A percentile compares a stretch with the other conserved stretches of the same genome.
These are phyloP conservation scores for Acacia crassicarpa DNA, from an alignment of 306 rosid genomes.

Conservation along the genomic window DNA sequence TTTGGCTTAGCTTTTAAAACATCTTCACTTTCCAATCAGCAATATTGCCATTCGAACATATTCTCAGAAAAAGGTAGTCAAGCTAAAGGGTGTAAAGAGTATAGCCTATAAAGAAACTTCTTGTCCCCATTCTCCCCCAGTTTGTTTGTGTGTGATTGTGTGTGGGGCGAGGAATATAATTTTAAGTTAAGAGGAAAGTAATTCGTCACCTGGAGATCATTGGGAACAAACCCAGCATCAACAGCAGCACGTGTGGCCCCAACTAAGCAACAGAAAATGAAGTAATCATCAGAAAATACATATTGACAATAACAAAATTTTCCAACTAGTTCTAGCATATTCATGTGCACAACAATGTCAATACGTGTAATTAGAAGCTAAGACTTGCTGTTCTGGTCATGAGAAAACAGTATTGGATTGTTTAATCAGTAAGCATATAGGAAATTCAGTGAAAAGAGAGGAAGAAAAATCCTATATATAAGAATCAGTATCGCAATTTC, in stretches of 20 bases:
- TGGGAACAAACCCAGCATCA: slow-evolving; percentile 93
- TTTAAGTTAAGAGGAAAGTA: slow-evolving; percentile 23
- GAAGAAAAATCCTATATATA: background rate
- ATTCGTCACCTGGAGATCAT: slow-evolving; percentile 82
- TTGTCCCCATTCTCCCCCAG: slow-evolving; percentile 1
- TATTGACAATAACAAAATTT: slow-evolving; percentile 1
- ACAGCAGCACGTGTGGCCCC: slow-evolving; percentile 99
- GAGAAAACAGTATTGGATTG: slow-evolving; percentile 14
- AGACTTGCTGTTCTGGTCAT: background rate
- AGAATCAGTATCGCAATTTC: slow-evolving; percentile 22
- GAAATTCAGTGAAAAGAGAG: background rate
- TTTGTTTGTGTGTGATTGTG: slow-evolving; percentile 3
- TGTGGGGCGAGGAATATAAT: background rate
- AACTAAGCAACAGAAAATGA: slow-evolving; percentile 51
- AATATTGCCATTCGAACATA: background rate
- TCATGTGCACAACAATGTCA: background rate
- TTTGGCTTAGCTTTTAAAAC: slow-evolving; percentile 3
- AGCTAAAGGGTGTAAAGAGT: slow-evolving; percentile 21
- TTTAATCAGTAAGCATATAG: slow-evolving; percentile 12
- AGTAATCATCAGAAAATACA: slow-evolving; percentile 29
- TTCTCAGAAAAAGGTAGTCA: background rate
- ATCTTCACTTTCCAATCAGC: background rate
- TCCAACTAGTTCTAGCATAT: background rate
- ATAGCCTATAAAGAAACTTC: slow-evolving; percentile 2
- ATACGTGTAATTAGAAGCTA: background rate